phyloP scores from a whole-genome alignment of 2,329 filamentous ascomycete genomes.

The Botrytis galanthina region DNA sequence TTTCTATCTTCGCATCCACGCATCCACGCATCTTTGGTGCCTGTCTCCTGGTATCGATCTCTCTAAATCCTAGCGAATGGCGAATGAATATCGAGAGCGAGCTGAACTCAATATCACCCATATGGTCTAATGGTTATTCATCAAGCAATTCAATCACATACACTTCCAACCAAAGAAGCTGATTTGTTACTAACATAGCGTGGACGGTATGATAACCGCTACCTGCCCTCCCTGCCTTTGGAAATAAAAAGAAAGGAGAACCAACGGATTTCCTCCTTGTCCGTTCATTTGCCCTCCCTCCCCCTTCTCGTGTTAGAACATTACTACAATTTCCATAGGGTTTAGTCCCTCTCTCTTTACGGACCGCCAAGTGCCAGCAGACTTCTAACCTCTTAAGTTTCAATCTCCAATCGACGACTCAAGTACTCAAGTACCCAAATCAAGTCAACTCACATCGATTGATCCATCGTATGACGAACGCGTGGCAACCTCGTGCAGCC shows the following conservation, averaged over 20 bases:
- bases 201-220: not conserved
- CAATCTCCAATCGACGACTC: not conserved
- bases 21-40: not conserved
- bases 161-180: not conserved
- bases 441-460: not conserved
- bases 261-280: not conserved
- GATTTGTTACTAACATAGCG: not conserved
- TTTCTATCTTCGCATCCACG: too few species aligned
- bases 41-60: not conserved
- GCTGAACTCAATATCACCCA: not conserved
- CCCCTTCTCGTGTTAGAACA: not conserved
- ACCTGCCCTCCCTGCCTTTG: too few species aligned
- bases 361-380: not conserved
- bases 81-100: not conserved
- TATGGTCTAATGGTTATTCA: not conserved
- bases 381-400: not conserved
- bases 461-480: slow-evolving; percentile 18
- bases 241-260: slow-evolving; percentile 1
- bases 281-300: not conserved
- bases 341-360: not conserved
- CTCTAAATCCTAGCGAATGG: not conserved
- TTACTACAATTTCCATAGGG: not conserved
- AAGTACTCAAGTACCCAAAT: not conserved
- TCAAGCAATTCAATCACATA: not conserved
- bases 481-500: slow-evolving; percentile 7